These are phyloP conservation scores for Phytophthora tentaculata DNA, from an alignment of 352 stramenopile species.

Conservation along the genomic window DNA sequence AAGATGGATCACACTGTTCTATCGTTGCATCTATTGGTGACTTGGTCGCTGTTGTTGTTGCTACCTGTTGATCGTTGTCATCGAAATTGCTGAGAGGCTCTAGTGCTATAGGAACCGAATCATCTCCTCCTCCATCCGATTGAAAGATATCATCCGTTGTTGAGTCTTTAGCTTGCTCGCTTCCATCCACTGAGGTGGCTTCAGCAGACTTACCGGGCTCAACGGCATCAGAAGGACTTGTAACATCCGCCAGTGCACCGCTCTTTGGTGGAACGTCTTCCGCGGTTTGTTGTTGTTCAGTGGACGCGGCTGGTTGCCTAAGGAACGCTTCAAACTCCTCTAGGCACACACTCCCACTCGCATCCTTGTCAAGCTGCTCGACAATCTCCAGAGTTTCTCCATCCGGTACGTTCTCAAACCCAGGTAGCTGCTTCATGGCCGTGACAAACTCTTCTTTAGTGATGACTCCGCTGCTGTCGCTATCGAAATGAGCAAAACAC, in stretches of 20 bases:
- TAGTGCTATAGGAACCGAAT: slow-evolving; percentile 11
- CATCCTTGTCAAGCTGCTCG: slow-evolving; percentile 58
- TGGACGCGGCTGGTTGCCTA: background rate
- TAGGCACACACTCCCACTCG: slow-evolving; percentile 57
- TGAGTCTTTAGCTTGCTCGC: background rate
- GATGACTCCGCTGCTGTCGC: slow-evolving; percentile 48
- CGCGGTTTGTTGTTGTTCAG: no score
- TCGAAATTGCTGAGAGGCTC: background rate
- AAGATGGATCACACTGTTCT: background rate
- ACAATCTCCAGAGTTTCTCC: slow-evolving; percentile 49
- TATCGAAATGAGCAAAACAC: slow-evolving; percentile 69
- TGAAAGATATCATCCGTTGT: slow-evolving; percentile 2
- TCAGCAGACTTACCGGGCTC: background rate
- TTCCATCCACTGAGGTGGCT: background rate
- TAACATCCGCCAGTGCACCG: background rate
- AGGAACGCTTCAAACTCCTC: slow-evolving; percentile 62
- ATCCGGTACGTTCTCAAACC: slow-evolving; percentile 44
- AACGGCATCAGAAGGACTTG: no score
- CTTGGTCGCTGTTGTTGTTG: background rate
- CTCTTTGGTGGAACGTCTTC: background rate
- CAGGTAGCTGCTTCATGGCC: slow-evolving; percentile 51
- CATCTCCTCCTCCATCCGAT: slow-evolving; percentile 14
- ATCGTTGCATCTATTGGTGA: background rate
- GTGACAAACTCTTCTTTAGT: slow-evolving; percentile 55
- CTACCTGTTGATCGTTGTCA: slow-evolving; percentile 3